Evolutionary conservation across 768 basidiomycete species (phyloP), one percentile per base, ranked within the genome.

Genomic region (Calocybe indica): DNA sequence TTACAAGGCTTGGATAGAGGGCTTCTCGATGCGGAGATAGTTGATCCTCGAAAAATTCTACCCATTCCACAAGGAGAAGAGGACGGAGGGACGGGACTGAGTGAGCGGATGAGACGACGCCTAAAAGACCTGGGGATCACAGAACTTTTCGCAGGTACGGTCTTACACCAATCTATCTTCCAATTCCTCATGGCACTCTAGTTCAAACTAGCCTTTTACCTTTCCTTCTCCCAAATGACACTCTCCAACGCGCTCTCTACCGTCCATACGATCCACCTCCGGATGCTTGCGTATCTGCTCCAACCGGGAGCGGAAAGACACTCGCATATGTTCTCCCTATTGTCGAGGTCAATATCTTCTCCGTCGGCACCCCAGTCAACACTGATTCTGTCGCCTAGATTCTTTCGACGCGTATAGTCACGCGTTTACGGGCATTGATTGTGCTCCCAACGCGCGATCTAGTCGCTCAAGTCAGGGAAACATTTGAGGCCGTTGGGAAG

Each of bases 241-340:
- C 61, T 7, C 54, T 62, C 4, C 62, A 74, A 36, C 62, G 69
- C 43, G 62, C 70, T 1, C 63, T 92, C 7, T 90, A 91, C 57
- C 68, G 74, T 37, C 83, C 89, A 0, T 83, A 79, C 55, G 61
- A 76, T 48, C 74, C 79, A 33, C 83, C 83, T 28, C 75, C 75
- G 28, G 96, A 99, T 65, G 76, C 93, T 9, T 94, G 93, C 55
- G 88, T 95, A 9, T 96, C 92, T 6, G 96, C 96, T 1, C 96
- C 96, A 0, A 99, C 96, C 0, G 96, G 96, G 15, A 96, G 93
- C 55, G 96, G 96, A 0, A 99, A 99, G 65, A 99, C 95, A 0
- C 74, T 99, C 29, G 89, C 92, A n/a, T 99, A 99, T 67, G 89
- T 85, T 1, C 68, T 98, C 32, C 96, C 96, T 1, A 88, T 97